Conservation (phyloP, 1,284 basidiomycete genomes). For the Melanopsichium pennsylvanicum region DNA sequence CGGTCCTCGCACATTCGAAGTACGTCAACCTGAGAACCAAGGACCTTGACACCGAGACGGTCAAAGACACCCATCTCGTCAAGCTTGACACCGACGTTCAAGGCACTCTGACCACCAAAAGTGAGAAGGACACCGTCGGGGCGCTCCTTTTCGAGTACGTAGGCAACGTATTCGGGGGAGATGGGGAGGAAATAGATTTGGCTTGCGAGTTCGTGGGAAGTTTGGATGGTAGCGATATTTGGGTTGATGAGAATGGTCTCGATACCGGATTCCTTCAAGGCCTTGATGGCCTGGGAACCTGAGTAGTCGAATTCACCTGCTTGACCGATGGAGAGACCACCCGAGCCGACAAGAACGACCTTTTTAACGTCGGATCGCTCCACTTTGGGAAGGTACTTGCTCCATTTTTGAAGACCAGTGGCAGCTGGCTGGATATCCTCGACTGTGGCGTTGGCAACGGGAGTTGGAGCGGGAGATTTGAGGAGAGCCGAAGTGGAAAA, state of each 20-base stretch:
- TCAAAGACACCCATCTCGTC: conserved; percentile 98
- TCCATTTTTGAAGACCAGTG: conserved; percentile 58
- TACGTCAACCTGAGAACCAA: conserved; percentile 91
- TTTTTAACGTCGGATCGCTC: conserved; percentile 81
- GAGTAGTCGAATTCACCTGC: conserved; percentile 99
- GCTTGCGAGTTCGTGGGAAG: conserved; percentile 89
- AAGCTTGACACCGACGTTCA: conserved; percentile 97
- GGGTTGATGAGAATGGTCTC: conserved; percentile 79
- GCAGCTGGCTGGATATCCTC: conserved; percentile 54
- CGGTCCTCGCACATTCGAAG: conserved; percentile 82
- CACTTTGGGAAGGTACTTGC: conserved; percentile 60
- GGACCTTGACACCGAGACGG: conserved; percentile 88
- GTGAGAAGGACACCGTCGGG: conserved; percentile 97
- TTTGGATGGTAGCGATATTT: conserved; percentile 65
- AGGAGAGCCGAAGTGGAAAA: conserved; percentile 41
- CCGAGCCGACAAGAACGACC: conserved; percentile 94
- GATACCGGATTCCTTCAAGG: conserved; percentile 92
- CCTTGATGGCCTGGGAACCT: conserved; percentile 98
- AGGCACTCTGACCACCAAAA: conserved; percentile 96
- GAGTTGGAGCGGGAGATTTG: conserved; percentile 39
- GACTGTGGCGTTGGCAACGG: conserved; percentile 38
- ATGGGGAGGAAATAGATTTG: conserved; percentile 98
- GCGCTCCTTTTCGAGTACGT: conserved; percentile 96
- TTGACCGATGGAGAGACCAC: conserved; percentile 96
- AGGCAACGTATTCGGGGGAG: conserved; percentile 96